Conservation (phyloP, 2,329 filamentous ascomycete species). For the Phoma sp. region DNA sequence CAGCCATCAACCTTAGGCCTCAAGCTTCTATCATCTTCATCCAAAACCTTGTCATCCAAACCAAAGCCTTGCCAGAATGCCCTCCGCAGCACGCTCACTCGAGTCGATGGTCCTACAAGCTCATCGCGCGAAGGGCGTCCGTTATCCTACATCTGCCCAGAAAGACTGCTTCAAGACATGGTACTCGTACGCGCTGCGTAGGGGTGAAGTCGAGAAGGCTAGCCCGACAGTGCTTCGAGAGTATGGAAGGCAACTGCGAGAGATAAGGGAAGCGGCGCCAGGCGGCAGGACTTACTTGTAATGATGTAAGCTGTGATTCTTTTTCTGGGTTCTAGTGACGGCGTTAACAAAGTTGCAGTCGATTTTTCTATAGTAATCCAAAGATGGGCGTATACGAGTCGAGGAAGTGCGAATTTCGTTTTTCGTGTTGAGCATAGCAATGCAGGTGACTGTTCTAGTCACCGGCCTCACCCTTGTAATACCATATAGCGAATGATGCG, state of each 20-base stretch:
- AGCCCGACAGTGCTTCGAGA: constrained; percentile 27
- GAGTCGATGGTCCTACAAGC: constrained; percentile 42
- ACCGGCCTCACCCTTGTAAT: no score
- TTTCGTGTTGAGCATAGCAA: no score
- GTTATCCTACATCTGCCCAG: constrained; percentile 37
- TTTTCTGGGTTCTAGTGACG: no score
- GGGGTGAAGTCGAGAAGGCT: constrained; percentile 31
- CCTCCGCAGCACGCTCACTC: constrained; percentile 36
- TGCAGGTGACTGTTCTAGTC: no score
- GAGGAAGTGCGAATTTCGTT: no score
- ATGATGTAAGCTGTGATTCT: neutral
- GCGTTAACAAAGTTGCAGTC: no score
- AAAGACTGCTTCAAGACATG: constrained; percentile 48
- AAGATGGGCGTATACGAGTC: no score
- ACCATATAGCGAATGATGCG: no score
- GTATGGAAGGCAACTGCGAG: constrained; percentile 32
- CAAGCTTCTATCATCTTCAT: neutral
- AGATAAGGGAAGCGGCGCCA: constrained; percentile 32
- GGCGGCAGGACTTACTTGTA: constrained; percentile 43
- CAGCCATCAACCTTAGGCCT: neutral
- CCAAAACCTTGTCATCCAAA: neutral
- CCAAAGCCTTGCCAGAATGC: constrained; percentile 22
- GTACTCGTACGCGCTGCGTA: constrained; percentile 44
- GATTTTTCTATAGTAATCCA: no score
- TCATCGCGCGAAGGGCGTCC: constrained; percentile 45